Evolutionary conservation across 2,329 filamentous ascomycete genomes (phyloP).

Genomic region (Microascus cirrosus): DNA sequence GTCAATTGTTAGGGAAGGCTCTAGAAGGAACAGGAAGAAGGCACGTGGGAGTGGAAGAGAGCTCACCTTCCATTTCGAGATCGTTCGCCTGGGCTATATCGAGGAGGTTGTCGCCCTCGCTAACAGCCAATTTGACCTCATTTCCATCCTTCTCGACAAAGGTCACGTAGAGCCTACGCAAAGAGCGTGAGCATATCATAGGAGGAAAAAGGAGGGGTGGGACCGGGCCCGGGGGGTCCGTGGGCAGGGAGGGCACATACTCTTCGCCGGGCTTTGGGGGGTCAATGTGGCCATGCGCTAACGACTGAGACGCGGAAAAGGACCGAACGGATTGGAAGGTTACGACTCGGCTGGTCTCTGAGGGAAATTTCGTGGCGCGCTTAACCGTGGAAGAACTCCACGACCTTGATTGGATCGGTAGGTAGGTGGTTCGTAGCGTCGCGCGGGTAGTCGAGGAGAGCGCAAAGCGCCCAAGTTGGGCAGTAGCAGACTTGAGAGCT

Average conservation of each 20-base stretch:
- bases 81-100: slow-evolving; percentile 93
- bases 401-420: neutral
- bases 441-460: neutral
- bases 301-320: neutral
- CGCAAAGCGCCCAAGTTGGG: neutral
- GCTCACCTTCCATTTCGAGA: slow-evolving; percentile 86
- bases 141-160: slow-evolving; percentile 87
- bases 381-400: neutral
- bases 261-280: slow-evolving; percentile 86
- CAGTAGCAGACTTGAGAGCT: neutral
- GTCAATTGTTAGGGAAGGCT: neutral
- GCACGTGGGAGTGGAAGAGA: slow-evolving; percentile 1
- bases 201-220: neutral
- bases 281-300: slow-evolving; percentile 66
- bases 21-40: neutral
- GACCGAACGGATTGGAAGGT: neutral
- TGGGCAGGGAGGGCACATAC: slow-evolving; percentile 35
- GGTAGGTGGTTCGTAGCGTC: neutral
- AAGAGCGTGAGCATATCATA: neutral
- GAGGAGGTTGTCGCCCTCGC: slow-evolving; percentile 81
- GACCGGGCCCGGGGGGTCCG: neutral
- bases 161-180: slow-evolving; percentile 65
- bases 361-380: neutral
- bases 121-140: slow-evolving; percentile 66
- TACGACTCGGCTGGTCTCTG: neutral